Percentiles rank a stretch among this genome's conserved stretches.
Evolutionary conservation across 352 stramenopile genomes (phyloP).

Genomic region (Globisporangium polare): DNA sequence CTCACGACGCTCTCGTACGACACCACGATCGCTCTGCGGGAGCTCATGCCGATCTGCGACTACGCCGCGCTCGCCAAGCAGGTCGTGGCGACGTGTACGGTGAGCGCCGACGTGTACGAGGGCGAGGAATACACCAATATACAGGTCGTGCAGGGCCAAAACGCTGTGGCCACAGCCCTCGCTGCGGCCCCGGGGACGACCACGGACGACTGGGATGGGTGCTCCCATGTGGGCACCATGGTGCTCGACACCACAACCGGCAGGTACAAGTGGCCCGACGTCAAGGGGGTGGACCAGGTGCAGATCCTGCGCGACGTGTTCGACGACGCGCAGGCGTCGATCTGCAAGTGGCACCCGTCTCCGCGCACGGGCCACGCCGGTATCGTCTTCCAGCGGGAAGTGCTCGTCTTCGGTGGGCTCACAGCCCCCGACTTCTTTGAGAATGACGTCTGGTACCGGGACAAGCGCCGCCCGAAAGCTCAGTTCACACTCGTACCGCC

Average conservation of each 20-base stretch:
- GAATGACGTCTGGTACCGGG: conserved; percentile 89
- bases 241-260: conserved; percentile 36
- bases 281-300: conserved; percentile 63
- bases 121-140: conserved; percentile 42
- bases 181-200: conserved; percentile 9
- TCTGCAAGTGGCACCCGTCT: conserved; percentile 64
- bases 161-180: conserved; percentile 10
- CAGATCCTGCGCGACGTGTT: conserved; percentile 60
- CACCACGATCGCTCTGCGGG: conserved; percentile 41
- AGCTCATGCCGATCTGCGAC: conserved; percentile 62
- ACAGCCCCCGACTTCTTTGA: conserved; percentile 58
- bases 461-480: conserved; percentile 41
- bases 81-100: conserved; percentile 49
- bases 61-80: conserved; percentile 63
- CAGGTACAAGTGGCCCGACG: conserved; percentile 48
- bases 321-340: conserved; percentile 51
- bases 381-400: conserved; percentile 68
- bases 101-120: conserved; percentile 39
- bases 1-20: conserved; percentile 60
- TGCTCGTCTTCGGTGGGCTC: conserved; percentile 75
- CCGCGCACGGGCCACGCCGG: conserved; percentile 59
- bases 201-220: conserved; percentile 51
- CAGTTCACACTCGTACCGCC: conserved; percentile 46
- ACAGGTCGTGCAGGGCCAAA: conserved; percentile 31
- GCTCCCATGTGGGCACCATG: conserved; percentile 41